Percentiles rank a stretch among this genome's conserved stretches.
phyloP scores from a whole-genome alignment of 176 grass and related monocot species.

The Puccinellia tenuiflora region DNA sequence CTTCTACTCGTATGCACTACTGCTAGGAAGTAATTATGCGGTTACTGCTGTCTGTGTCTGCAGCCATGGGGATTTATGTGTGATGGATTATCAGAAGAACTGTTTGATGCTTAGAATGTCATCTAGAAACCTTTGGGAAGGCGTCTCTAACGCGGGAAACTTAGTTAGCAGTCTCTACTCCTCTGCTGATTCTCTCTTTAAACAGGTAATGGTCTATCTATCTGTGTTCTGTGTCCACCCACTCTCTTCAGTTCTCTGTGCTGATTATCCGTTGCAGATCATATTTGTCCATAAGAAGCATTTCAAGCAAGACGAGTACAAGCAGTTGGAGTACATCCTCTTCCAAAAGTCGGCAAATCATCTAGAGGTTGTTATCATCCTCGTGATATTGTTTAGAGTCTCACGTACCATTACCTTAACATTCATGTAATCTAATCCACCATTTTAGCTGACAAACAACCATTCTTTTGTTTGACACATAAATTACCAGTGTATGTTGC shows the following conservation, averaged over 20 bases:
- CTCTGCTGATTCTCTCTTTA: constrained; percentile 77
- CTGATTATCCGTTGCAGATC: constrained; percentile 52
- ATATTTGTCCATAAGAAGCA: constrained; percentile 71
- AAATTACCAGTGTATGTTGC: neutral
- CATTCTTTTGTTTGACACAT: neutral
- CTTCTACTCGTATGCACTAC: neutral
- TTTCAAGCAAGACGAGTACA: constrained; percentile 52
- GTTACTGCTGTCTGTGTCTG: constrained; percentile 26
- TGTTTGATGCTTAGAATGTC: constrained; percentile 69
- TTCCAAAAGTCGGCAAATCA: constrained; percentile 27
- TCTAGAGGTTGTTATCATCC: constrained; percentile 41
- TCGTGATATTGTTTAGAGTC: neutral
- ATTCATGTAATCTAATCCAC: neutral
- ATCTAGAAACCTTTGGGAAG: constrained; percentile 79
- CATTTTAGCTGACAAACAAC: neutral
- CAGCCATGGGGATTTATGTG: constrained; percentile 45
- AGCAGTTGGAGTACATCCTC: constrained; percentile 52
- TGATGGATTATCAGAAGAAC: constrained; percentile 65
- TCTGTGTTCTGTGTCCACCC: constrained; percentile 14
- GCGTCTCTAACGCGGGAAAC: constrained; percentile 24
- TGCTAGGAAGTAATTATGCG: constrained; percentile 13
- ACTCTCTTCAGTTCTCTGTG: constrained; percentile 2
- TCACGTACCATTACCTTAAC: neutral
- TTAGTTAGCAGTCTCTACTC: constrained; percentile 52
- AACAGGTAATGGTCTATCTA: constrained; percentile 50